phyloP scores from a whole-genome alignment of 1,284 basidiomycete species.

The Apiotrichum mycotoxinovorans region DNA sequence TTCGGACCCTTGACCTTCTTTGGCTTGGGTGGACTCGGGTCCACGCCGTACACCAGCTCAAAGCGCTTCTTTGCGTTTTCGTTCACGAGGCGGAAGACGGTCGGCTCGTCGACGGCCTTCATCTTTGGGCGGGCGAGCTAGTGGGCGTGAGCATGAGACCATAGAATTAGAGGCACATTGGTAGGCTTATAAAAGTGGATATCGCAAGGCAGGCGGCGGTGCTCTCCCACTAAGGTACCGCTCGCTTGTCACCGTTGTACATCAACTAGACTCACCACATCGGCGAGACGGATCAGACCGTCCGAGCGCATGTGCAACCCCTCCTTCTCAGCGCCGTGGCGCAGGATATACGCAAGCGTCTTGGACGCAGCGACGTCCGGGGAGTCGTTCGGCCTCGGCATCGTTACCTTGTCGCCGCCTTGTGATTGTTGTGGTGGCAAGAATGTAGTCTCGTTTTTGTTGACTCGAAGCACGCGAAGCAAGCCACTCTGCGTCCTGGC shows the following conservation, averaged over 20 bases:
- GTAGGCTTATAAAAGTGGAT: not conserved
- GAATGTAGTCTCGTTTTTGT: too few relatives aligned
- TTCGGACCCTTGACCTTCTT: constrained; percentile 23
- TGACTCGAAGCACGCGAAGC: too few relatives aligned
- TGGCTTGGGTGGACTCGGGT: constrained; percentile 44
- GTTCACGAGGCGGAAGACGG: constrained; percentile 67
- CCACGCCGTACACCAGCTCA: constrained; percentile 61
- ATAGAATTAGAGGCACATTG: too few relatives aligned
- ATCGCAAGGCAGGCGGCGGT: too few relatives aligned
- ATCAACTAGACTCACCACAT: constrained; percentile 66
- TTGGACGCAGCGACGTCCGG: constrained; percentile 61
- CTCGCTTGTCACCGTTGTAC: not conserved
- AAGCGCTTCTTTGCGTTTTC: constrained; percentile 75
- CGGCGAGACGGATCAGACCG: constrained; percentile 70
- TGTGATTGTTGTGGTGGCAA: too few relatives aligned
- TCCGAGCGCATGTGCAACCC: constrained; percentile 69
- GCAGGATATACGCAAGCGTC: constrained; percentile 75
- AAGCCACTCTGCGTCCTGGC: too few relatives aligned
- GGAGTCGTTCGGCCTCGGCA: constrained; percentile 50
- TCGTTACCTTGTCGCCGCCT: constrained; percentile 10
- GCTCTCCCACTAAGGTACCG: too few relatives aligned
- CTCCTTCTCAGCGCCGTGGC: constrained; percentile 76
- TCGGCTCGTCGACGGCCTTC: constrained; percentile 56
- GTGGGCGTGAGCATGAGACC: not conserved
- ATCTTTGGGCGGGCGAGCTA: constrained; percentile 60